phyloP scores from a whole-genome alignment of 306 rosid species.

The Comarum palustre region DNA sequence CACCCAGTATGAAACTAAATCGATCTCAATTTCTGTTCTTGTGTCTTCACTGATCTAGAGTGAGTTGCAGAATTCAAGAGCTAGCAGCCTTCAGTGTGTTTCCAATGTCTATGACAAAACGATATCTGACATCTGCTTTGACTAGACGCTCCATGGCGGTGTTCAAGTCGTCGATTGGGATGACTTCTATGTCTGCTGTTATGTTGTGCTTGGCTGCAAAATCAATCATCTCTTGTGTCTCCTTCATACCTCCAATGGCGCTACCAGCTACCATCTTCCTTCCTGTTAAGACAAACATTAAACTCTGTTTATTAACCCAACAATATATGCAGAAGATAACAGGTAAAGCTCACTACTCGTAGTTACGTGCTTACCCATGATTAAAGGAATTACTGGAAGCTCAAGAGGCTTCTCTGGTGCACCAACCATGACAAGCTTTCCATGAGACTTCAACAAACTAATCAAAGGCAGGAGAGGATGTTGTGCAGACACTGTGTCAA shows the following conservation, averaged over 20 bases:
- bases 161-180: slow-evolving; percentile 48
- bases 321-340: too few relatives aligned
- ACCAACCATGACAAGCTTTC: slow-evolving; percentile 44
- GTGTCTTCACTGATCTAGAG: background rate
- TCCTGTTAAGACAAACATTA: slow-evolving; percentile 8
- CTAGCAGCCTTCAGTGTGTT: slow-evolving; percentile 21
- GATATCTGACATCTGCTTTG: slow-evolving; percentile 53
- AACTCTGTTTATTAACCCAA: too few relatives aligned
- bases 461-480: slow-evolving; percentile 30
- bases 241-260: slow-evolving; percentile 22
- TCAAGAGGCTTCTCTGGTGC: slow-evolving; percentile 29
- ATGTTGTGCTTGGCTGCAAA: slow-evolving; percentile 49
- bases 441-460: slow-evolving; percentile 25
- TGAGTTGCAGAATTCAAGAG: background rate
- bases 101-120: slow-evolving; percentile 47
- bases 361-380: slow-evolving; percentile 33
- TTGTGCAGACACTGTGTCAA: slow-evolving; percentile 35
- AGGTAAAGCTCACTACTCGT: too few relatives aligned
- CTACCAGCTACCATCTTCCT: slow-evolving; percentile 36
- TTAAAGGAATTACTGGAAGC: slow-evolving; percentile 29
- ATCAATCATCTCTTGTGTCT: slow-evolving; percentile 49
- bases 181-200: slow-evolving; percentile 48
- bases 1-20: slow-evolving; percentile 20
- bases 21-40: background rate
- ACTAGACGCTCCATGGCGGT: slow-evolving; percentile 47